Evolutionary conservation across 805 yeast genomes (phyloP), one percentile per base, ranked within the genome.

Genomic region (Yarrowia deformans): DNA sequence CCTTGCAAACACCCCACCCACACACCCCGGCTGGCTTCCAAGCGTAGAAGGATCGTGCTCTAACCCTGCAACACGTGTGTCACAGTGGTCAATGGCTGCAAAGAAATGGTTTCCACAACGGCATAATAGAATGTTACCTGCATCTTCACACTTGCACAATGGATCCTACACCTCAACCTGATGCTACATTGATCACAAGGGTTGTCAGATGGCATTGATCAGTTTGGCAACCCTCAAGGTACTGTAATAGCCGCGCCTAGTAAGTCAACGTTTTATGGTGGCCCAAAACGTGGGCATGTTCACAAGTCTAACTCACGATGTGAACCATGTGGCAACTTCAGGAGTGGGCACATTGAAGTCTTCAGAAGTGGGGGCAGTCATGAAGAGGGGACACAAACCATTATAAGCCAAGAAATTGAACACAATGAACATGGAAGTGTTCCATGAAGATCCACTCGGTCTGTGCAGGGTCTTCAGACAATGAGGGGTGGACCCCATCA

Each of bases 391-490:
- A 39, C 55, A n/a, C 34, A 23, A 46, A 23, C n/a, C n/a, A 19
- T 34, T 6, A 10, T 19, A 19, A 13, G 34, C 34, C 50, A 4
- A 8, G 8, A 34, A 46, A 48, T 23, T 14, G 54, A 49, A 19
- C 32, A 32, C 37, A 32, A 16, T 14, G 34, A 48, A 13, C 6
- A 23, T 12, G 32, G 8, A 37, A 8, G 8, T 10, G 14, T 29
- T 34, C 29, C 35, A 19, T 3, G 34, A 14, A 29, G 14, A 52
- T 42, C 12, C 58, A 23, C 29, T 23, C 42, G 18, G 43, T 13
- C 58, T 5, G 37, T 32, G 58, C 58, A 52, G 58, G 58, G 58
- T 37, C 43, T 35, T 2, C 12, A 52, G 43, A 52, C 58, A 52
- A 35, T n/a, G 58, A 19, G 29, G 43, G 32, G 43, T 32, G 39